These are phyloP conservation scores for Ophiocordyceps camponoti-saundersi DNA, from an alignment of 2,329 filamentous ascomycete species.

Conservation along the genomic window DNA sequence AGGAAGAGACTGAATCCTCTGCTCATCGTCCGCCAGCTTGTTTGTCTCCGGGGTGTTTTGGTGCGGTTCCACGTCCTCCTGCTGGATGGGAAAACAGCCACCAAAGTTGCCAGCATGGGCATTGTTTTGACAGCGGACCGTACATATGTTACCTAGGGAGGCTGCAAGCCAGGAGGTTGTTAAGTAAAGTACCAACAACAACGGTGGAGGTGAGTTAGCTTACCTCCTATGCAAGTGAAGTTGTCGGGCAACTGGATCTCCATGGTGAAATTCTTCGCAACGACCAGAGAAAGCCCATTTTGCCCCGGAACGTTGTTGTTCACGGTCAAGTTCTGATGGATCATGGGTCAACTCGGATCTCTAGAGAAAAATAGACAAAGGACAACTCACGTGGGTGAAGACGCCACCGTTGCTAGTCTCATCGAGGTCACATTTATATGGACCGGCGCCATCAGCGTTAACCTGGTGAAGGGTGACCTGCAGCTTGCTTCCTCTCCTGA, in stretches of 20 bases:
- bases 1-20: not conserved
- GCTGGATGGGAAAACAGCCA: not conserved
- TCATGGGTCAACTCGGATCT: not conserved
- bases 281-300: conserved; percentile 39
- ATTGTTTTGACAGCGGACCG: not conserved
- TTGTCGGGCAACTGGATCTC: conserved; percentile 32
- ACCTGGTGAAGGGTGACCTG: conserved; percentile 6
- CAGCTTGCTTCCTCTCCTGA: conserved; percentile 25
- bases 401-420: conserved; percentile 22
- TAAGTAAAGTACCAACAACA: not conserved
- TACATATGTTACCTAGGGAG: not conserved
- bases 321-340: conserved; percentile 24
- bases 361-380: not conserved
- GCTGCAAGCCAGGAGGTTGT: not conserved
- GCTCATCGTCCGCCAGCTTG: not conserved
- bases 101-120: not conserved
- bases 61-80: not conserved
- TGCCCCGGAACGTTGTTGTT: conserved; percentile 40
- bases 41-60: not conserved
- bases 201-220: conserved; percentile 4
- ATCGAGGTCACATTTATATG: conserved; percentile 37
- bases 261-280: conserved; percentile 38
- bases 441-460: conserved; percentile 14
- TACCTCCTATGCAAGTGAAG: conserved; percentile 32
- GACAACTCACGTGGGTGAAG: conserved; percentile 2